Base-by-base conservation (phyloP, 2,329 filamentous ascomycete species). In the Didymella pinodella region DNA sequence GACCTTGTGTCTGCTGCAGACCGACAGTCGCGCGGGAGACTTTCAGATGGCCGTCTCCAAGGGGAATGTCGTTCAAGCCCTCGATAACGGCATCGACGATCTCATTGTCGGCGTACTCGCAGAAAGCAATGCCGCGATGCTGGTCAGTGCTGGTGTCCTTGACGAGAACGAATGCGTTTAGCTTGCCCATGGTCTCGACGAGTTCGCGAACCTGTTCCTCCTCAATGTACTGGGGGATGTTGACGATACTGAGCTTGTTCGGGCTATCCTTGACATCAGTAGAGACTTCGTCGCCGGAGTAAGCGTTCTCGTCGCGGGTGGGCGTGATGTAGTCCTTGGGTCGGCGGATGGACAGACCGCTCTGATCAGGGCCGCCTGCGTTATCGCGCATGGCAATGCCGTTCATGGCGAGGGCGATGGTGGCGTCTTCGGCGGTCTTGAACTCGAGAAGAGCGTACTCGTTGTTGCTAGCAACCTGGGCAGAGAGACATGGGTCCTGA, bases 301-400 rank as follows among this genome's bases (percentile, higher is more conserved):
- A 89, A 40, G 89, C 85, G 44, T 86, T 84, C 26, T 90, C 83
- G 28, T 71, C 69, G n/a, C 65, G 55, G 14, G 90, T 88, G 10
- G 94, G 94, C 52, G 96, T 93, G 68, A 98, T 97, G 78, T 98
- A 99, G 77, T 99, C 95, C 80, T 96, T 97, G 41, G 96, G 96
- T 45, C 95, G 87, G 64, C 88, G 88, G 67, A 98, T 92, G 34
- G 88, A 84, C 38, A 98, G 83, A 7, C 90, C 90, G 46, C 80
- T 75, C 1, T 76, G 68, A 50, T 79, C 81, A 11, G 80, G 75
- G 8, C 61, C 68, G 29, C 83, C 86, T 51, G 87, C 85, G 57
- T 83, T 84, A 22, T 78, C 75, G 62, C 92, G 90, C 91, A 98
- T 97, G 8, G 86, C 85, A 61, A 95, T 93, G 29, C 94, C 93